Evolutionary conservation across 2,329 filamentous ascomycete genomes (phyloP), one percentile per base, ranked within the genome.

Genomic region (Penicillium brasilianum): DNA sequence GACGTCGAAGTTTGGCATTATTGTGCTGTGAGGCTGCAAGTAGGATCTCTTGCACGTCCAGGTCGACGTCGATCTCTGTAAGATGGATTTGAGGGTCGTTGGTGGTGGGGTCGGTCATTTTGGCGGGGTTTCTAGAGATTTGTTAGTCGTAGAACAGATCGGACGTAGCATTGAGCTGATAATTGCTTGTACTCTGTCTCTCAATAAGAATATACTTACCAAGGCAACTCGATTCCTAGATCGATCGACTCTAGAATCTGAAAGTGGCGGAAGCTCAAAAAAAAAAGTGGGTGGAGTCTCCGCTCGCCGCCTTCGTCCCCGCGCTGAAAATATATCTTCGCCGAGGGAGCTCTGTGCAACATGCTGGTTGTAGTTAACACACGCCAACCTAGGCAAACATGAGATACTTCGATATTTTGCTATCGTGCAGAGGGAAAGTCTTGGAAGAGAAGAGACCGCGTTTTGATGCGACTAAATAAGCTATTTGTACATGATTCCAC

Each of bases 11-110:
- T 53, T 84, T 83, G 37, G 84, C 76, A 62, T 89, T 78, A 75
- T 97, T 84, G 76, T 91, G 89, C 67, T 88, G 83, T 5, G 88
- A 83, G 37, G 89, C 84, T 22, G 87, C 87, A 51, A 89, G 84
- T 57, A 91, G 84, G 66, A 90, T 85, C 63, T 85, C 82, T 76
- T 89, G 86, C 36, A 78, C 74, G 34, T 75, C 70, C 43, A 79
- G 66, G 61, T 81, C 78, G 63, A 78, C 70, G 58, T 75, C 66
- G 55, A 75, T 66, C 25, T 77, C 66, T n/a, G 72, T 62, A 44
- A 68, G 58, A 55, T 62, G 61, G 34, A 70, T 60, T 57, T 64
- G 50, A n/a, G 66, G 61, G 43, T 66, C 64, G 62, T 65, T 65
- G 43, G 58, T 68, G 55, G 53, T 65, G 58, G 66, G 59, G 60